Base-by-base conservation (phyloP, 2,329 filamentous ascomycete species). In the Cercospora sp. region DNA sequence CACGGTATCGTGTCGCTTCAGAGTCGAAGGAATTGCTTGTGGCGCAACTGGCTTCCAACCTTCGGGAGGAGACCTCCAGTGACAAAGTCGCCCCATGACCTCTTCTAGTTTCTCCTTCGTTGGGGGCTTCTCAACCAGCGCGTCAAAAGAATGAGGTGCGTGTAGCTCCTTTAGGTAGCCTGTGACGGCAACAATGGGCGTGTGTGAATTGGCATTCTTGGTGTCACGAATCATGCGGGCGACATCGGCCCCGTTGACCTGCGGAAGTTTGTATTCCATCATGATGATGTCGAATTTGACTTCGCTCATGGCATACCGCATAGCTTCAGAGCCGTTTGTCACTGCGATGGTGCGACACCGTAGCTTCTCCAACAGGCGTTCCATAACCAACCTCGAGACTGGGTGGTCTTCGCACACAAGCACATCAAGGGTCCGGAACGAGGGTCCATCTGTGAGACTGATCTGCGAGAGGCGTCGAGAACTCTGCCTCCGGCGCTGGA, bases 271-370 rank as follows among this genome's bases (percentile, higher is more conserved):
- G 82, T 93, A 97, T 80, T 99, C 95, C 80, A 97, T 94, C 84
- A 99, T 95, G 78, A 99, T 97, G 74, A 97, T 93, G 80, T 99
- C 95, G 77, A 98, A 99, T 77, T 98, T 97, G 77, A 99, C 94
- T 77, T 98, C 94, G 76, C 94, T 94, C 85, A 97, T 92, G 30
- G 95, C 93, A 80, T 95, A 97, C 24, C 94, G 89, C 75, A 97
- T 90, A 10, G 94, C 95, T 77, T 99, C 95, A 0, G 92, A 90
- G 0, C 95, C 95, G 74, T 94, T 97, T 3, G 90, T 87, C 4
- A 95, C 94, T 2, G 92, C 93, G 75, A 99, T 95, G 8, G 94
- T 97, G 51, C 95, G 91, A 76, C 95, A 99, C 40, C 93, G 91
- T 40, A 98, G 84, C 81, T 98, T 99, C 79, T 99, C 95, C 63